Evolutionary conservation across 2,329 filamentous ascomycete genomes (phyloP), one percentile per base, ranked within the genome.

Genomic region (Didymella lethalis): DNA sequence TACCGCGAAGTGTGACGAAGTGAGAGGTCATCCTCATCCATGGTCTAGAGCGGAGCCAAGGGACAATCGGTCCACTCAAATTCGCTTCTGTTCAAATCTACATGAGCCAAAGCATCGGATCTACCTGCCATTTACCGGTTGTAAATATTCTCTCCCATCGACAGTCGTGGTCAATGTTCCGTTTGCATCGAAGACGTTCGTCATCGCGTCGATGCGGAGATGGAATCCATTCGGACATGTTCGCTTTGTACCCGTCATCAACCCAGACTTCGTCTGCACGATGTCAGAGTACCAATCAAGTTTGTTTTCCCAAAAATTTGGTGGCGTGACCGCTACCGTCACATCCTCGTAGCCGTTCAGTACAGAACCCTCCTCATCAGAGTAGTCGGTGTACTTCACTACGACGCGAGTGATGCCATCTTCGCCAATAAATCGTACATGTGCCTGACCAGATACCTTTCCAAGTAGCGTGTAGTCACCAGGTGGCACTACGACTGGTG

Each of bases 151-250:
- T 1, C 68, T 61, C 0, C 77, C 79, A 55, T 79, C 73, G 29
- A 80, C 54, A 0, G 66, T 76, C 0, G 77, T 81, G 2, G 65
- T 75, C 53, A 81, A 51, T 0, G 75, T 78, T 1, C 80, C 80
- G 57, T 76, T 81, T 0, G 79, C 77, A 7, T 77, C 58, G 61
- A 81, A 81, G 0, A 78, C 70, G 40, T 81, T 82, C 4, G 56
- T 63, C 63, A 78, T 49, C 2, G 68, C 72, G 68, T 82, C 74
- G 20, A 80, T 79, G 1, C 59, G 55, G 20, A 82, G 49, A 54
- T 80, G 77, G 14, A 81, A 79, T 1, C 79, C 78, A 1, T 64
- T 71, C 0, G 70, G 63, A 5, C 77, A 70, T 0, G 80, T 82
- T 49, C 69, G 75, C 65, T 81, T 82, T 0, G 68, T 77, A 0